These are phyloP conservation scores for Cornus controversa DNA, from an alignment of 148 eudicot genomes.

Conservation along the genomic window DNA sequence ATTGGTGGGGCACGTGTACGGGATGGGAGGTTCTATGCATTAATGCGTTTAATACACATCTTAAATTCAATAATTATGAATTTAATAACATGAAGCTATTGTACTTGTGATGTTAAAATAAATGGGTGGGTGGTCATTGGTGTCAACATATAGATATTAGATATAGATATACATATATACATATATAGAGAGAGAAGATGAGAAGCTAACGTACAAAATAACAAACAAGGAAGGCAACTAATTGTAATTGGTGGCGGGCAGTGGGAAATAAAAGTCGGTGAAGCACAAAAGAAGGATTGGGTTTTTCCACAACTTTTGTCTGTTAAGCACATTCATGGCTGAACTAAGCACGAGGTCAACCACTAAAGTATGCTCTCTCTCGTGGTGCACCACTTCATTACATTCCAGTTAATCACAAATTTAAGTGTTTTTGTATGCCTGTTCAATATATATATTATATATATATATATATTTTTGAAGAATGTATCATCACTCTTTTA, in stretches of 20 bases:
- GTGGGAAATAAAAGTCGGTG: no score
- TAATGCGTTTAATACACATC: background rate
- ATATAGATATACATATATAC: no score
- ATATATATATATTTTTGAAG: no score
- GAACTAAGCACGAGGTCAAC: slow-evolving; percentile 24
- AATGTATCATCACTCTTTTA: no score
- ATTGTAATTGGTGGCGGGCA: background rate
- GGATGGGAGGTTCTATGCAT: slow-evolving; percentile 12
- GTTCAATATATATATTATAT: no score
- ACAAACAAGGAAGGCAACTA: background rate
- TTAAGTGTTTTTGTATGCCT: background rate
- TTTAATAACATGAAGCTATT: background rate
- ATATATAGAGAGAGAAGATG: background rate
- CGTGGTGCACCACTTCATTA: slow-evolving; percentile 14
- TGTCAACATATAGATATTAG: no score
- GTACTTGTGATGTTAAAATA: no score
- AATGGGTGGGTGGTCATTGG: no score
- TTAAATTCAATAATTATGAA: background rate
- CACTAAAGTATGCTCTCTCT: slow-evolving; percentile 17
- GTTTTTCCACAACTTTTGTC: background rate
- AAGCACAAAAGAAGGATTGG: background rate
- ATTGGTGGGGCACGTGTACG: slow-evolving; percentile 21
- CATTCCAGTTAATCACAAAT: background rate
- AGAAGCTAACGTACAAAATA: background rate
- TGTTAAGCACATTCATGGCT: slow-evolving; percentile 17